Base-by-base conservation (phyloP, 1,284 basidiomycete species). In the Malassezia japonica region DNA sequence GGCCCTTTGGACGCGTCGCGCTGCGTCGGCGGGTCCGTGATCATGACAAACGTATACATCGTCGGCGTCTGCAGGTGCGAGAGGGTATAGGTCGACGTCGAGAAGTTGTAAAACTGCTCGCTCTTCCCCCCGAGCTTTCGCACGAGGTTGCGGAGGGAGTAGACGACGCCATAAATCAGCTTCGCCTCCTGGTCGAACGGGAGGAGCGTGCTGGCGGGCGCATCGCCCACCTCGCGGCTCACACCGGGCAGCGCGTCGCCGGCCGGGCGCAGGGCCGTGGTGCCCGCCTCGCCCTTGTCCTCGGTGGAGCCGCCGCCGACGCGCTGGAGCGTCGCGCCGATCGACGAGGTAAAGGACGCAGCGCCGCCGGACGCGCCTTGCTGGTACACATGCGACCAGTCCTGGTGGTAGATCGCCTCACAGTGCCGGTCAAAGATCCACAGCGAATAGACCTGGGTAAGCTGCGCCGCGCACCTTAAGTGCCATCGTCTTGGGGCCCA, bases 151-250 rank as follows among this genome's bases (percentile, higher is more conserved):
- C 89, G 77, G 59, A 98, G 74, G 6, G 88, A 92, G 47, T 95
- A 78, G 16, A 98, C 80, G 37, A 98, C 86, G 54, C 94, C 94
- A 70, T 96, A 98, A 0, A 98, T 90, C 47, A 98, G 80, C 74
- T 99, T 99, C 1, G 86, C 84, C 74, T 99, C 91, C 75, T 99
- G 92, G 69, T 98, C 91, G 61, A 99, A 95, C 4, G 91, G 79
- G 1, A 72, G 59, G 9, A 18, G 16, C 3, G 25, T 13, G 3
- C n/a, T 16, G 18, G 20, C 35, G 16, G 34, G 6, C 4, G 25
- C 15, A 2, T 38, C 46, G 2, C 37, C 21, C 25, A 32, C 34
- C 16, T 29, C 18, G 39, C 36, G 32, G 46, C 48, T 63, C 20
- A 65, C 64, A 29, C 53, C 55, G 1, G 59, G 53, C 6, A 65